Base-by-base conservation (phyloP, 179 eudicot species). In the Beta macrorhiza region DNA sequence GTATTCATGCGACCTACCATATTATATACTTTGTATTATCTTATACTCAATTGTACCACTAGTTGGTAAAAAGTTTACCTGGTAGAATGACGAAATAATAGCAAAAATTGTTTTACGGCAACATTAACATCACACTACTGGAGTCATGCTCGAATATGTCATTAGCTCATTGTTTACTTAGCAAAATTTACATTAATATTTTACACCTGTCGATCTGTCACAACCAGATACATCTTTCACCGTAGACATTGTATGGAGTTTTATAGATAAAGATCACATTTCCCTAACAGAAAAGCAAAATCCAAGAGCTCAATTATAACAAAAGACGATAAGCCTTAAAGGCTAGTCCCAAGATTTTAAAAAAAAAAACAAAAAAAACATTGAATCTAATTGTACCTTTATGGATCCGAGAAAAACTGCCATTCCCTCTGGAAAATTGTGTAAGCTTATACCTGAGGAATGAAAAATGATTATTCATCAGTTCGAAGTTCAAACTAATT, bases 371-470 rank as follows among this genome's bases (percentile, higher is more conserved):
- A 63, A 53, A 20, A 11, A 53, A 71, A 57, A 32, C 56, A 79
- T 55, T 63, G 44, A 20, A 45, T 47, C 47, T 44, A 10, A 32
- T 52, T 57, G 32, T 88, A 95, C 98, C 98, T 95, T 95, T 61
- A 95, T 89, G 77, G 99, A 95, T 82, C 99, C 99, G 72, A 95
- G 95, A 86, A 93, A 95, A 67, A 95, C 98, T 20, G 97, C 99
- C 98, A 95, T 95, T 83, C 99, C 98, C 86, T 95, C 98, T 19
- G 99, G 99, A 81, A 95, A 95, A 84, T 93, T 93, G 88, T 95
- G 99, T 89, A 95, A 89, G 87, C 99, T 93, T 83, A 95, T 93
- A 71, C 98, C 98, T 95, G 87, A 72, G 78, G 81, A 68, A 82
- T n/a, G 42, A 79, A 56, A 37, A 68, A 4, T 8, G 10, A 32